Evolutionary conservation across 768 basidiomycete genomes (phyloP).

Genomic region (Mycena amicta): DNA sequence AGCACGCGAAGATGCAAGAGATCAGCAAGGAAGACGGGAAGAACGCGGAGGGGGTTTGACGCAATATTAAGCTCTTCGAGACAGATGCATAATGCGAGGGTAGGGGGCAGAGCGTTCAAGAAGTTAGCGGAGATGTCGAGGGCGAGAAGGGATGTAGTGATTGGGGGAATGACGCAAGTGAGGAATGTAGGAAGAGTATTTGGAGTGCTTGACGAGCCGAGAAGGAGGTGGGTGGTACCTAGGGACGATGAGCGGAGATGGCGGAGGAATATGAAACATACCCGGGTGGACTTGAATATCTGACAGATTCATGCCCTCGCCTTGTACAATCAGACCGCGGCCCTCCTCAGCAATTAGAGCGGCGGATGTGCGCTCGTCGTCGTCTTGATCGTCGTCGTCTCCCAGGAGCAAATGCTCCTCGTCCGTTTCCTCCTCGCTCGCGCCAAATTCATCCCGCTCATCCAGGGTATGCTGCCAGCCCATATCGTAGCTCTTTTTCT

Average conservation of each 20-base stretch:
- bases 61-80: constrained; percentile 95
- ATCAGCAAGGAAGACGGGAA: constrained; percentile 86
- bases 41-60: constrained; percentile 85
- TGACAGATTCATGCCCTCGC: constrained; percentile 59
- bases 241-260: constrained; percentile 8
- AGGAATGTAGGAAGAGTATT: constrained; percentile 80
- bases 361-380: constrained; percentile 76
- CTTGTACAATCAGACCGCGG: constrained; percentile 78
- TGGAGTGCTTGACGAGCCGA: constrained; percentile 79
- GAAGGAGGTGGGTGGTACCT: constrained; percentile 94
- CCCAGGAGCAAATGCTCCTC: constrained; percentile 46
- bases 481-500: constrained; percentile 76
- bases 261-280: constrained; percentile 38
- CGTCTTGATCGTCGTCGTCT: constrained; percentile 49
- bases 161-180: constrained; percentile 66
- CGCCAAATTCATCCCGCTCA: constrained; percentile 65
- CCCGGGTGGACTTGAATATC: constrained; percentile 74
- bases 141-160: constrained; percentile 79
- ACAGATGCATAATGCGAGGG: constrained; percentile 74
- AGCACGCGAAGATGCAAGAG: constrained; percentile 81
- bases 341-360: constrained; percentile 83
- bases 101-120: constrained; percentile 79
- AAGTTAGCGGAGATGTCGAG: constrained; percentile 93
- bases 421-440: constrained; percentile 62
- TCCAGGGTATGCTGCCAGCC: constrained; percentile 69